Evolutionary conservation across 139 green algal genomes (phyloP), one percentile per base, ranked within the genome.

Genomic region (Auxenochlorella protothecoides): DNA sequence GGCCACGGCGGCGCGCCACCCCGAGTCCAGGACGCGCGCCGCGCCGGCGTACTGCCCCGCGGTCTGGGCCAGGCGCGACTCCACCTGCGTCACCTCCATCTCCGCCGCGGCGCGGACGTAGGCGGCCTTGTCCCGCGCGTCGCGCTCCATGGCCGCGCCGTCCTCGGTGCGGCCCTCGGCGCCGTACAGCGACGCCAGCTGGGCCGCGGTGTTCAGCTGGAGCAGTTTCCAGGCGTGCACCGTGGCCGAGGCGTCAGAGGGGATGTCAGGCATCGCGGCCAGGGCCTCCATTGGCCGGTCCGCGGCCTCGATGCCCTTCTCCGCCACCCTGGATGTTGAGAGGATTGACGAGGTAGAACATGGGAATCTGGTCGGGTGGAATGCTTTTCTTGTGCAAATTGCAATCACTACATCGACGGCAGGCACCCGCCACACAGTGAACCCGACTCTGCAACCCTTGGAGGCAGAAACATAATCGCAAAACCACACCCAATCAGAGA

Each of bases 211-310:
- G 68, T 76, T 73, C 15, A 78, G 69, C 75, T 84, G 79, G 27
- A 72, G 72, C 9, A 80, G 76, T 53, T 82, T 76, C 85, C 85
- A 89, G 5, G 78, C 70, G 4, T 77, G 68, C 65, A 88, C 83
- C 15, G 65, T 81, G 5, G 74, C 73, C 7, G n/a, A 57, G 5
- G 76, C 75, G 2, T 71, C 67, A 0, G 74, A 64, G 5, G 68
- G 59, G 63, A 86, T 86, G 65, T 80, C 76, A 10, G 57, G 68
- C 77, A 77, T 66, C 44, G 14, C 63, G 27, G 65, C 59, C 56
- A 77, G 56, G 13, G 62, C 68, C 3, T 65, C 61, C 27, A 70
- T 56, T 54, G 70, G 56, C 8, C 8, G 5, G 52, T 68, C 59
- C 55, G 72, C 15, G 4, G 55, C 76, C 4, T 60, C 72, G 63